Conservation (phyloP, 768 basidiomycete species). For the Phallus indusiatus region DNA sequence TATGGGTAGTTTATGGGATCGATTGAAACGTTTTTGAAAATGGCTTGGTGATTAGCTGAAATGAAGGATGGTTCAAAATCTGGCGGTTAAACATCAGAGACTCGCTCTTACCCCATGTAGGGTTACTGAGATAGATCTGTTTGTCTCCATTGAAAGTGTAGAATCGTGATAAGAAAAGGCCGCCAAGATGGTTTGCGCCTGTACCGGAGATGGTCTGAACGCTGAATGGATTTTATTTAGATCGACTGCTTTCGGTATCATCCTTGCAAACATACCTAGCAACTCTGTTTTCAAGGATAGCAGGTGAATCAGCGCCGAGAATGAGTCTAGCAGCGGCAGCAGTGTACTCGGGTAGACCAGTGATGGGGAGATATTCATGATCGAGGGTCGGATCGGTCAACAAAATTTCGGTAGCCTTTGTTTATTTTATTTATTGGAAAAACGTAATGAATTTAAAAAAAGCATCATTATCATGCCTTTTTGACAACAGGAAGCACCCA, state of each 20-base stretch:
- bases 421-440: neutral
- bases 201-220: conserved; percentile 95
- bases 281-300: conserved; percentile 61
- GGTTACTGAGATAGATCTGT: conserved; percentile 77
- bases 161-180: conserved; percentile 75
- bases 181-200: conserved; percentile 90
- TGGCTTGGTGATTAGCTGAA: conserved; percentile 78
- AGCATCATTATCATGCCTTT: conserved; percentile 43
- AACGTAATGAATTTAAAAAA: conserved; percentile 3
- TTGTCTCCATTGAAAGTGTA: conserved; percentile 63
- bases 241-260: neutral
- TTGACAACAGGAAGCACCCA: conserved; percentile 91
- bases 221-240: conserved; percentile 19
- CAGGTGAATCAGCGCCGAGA: conserved; percentile 61
- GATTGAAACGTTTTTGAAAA: conserved; percentile 86
- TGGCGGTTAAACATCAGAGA: conserved; percentile 3
- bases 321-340: conserved; percentile 75
- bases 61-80: neutral
- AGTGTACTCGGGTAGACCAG: conserved; percentile 78
- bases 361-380: conserved; percentile 90
- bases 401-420: conserved; percentile 63
- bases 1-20: conserved; percentile 86
- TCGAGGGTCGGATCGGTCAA: conserved; percentile 65
- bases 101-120: conserved; percentile 76
- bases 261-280: conserved; percentile 31